phyloP scores from a whole-genome alignment of 768 basidiomycete genomes.

The Suillus bovinus region DNA sequence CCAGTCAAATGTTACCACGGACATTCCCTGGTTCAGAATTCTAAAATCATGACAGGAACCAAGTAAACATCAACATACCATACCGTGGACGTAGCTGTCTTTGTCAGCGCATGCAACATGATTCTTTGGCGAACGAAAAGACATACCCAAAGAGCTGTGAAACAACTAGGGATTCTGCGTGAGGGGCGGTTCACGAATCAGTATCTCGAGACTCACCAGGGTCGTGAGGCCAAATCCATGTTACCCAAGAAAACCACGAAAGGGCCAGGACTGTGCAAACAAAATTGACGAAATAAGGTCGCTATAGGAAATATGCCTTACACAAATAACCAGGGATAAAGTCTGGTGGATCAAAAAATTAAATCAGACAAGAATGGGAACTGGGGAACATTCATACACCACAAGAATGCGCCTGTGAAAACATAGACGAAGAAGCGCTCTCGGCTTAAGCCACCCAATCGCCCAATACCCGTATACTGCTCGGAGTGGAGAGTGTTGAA shows the following conservation, averaged over 20 bases:
- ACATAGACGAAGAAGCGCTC: constrained; percentile 76
- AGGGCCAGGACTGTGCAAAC: constrained; percentile 42
- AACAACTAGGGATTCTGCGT: constrained; percentile 32
- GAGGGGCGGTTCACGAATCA: constrained; percentile 21
- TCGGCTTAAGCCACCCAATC: constrained; percentile 63
- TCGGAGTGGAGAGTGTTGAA: constrained; percentile 81
- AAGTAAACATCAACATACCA: constrained; percentile 33
- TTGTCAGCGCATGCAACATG: constrained; percentile 11
- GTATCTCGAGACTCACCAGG: constrained; percentile 38
- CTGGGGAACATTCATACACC: constrained; percentile 46
- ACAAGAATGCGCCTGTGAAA: constrained; percentile 55
- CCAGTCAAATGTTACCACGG: constrained; percentile 81
- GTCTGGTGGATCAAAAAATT: constrained; percentile 23
- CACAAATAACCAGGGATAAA: constrained; percentile 49
- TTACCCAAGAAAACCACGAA: constrained; percentile 61
- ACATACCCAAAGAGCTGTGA: constrained; percentile 50
- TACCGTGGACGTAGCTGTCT: constrained; percentile 39
- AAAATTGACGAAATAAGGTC: constrained; percentile 21
- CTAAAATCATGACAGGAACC: neutral
- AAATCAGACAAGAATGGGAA: neutral
- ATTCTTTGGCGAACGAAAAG: neutral
- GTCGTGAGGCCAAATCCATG: constrained; percentile 51
- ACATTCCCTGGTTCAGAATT: constrained; percentile 51
- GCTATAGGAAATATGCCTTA: constrained; percentile 18
- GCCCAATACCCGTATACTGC: constrained; percentile 63